These are phyloP conservation scores for Chaetomium tenue DNA, from an alignment of 495 filamentous ascomycete species.

Conservation along the genomic window DNA sequence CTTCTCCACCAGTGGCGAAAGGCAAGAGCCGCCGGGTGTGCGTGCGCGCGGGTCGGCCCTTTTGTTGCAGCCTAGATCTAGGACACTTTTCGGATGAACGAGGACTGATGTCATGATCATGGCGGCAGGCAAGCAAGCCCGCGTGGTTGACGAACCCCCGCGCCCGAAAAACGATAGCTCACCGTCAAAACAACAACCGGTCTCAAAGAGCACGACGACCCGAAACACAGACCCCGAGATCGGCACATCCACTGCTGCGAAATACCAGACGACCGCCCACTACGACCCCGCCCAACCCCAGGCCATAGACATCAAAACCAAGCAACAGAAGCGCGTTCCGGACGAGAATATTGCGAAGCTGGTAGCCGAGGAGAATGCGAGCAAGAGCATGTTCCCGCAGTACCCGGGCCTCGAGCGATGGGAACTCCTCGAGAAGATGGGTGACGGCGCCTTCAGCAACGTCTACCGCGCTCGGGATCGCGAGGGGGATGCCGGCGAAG, in stretches of 20 bases:
- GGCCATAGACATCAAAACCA: conserved; percentile 34
- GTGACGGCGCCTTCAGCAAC: conserved; percentile 97
- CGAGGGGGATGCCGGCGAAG: conserved; percentile 66
- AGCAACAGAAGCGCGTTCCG: conserved; percentile 53
- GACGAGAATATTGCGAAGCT: conserved; percentile 73
- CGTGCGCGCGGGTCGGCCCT: no score
- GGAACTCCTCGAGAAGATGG: conserved; percentile 94
- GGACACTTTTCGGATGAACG: not conserved
- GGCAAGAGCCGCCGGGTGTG: not conserved
- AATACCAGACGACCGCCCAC: conserved; percentile 53
- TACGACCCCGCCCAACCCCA: conserved; percentile 39
- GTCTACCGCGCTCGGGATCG: conserved; percentile 86
- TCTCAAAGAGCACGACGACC: conserved; percentile 38
- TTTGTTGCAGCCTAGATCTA: not conserved
- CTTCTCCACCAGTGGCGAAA: not conserved
- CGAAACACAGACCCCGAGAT: conserved; percentile 32
- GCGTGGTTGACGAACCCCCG: conserved; percentile 56
- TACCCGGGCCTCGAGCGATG: conserved; percentile 93
- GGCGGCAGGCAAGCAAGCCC: conserved; percentile 73
- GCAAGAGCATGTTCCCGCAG: conserved; percentile 76
- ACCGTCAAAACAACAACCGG: conserved; percentile 47
- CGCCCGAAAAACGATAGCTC: conserved; percentile 54
- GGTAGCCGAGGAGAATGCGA: conserved; percentile 85
- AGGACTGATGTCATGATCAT: conserved; percentile 34
- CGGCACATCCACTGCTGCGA: conserved; percentile 15